A percentile compares a stretch with the other conserved stretches of the same genome.
Conservation (phyloP, 148 eudicot genomes). For the Chenopodium quinoa region DNA sequence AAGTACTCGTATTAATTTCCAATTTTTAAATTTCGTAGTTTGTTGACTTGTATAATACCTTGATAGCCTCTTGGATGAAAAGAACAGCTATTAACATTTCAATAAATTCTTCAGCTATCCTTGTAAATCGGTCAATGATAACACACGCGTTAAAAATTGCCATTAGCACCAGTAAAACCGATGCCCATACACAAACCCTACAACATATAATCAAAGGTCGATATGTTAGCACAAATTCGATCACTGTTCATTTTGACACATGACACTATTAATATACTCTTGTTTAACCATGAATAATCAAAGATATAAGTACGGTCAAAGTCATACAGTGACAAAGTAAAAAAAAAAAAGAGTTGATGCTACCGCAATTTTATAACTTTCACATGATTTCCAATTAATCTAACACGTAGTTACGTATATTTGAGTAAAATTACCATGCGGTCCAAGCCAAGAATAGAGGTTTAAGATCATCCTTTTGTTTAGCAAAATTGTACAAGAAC, state of each 20-base stretch:
- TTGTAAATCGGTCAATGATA: constrained; percentile 46
- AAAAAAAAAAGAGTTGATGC: too few species aligned
- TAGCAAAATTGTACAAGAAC: constrained; percentile 44
- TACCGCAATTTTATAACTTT: too few species aligned
- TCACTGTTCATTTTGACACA: too few species aligned
- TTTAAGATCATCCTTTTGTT: constrained; percentile 24
- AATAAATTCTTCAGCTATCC: constrained; percentile 51
- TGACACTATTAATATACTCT: too few species aligned
- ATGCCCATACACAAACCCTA: constrained; percentile 59
- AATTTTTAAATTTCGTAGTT: background rate
- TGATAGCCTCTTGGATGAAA: constrained; percentile 56
- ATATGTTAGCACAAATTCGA: too few species aligned
- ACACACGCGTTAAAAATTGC: constrained; percentile 49
- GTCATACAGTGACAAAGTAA: too few species aligned
- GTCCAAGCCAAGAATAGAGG: constrained; percentile 50
- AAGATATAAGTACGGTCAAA: too few species aligned
- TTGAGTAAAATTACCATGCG: constrained; percentile 25
- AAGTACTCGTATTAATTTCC: background rate
- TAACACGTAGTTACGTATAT: too few species aligned
- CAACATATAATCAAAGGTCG: background rate
- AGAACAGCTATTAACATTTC: constrained; percentile 51
- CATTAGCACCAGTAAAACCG: constrained; percentile 40
- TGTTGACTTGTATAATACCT: constrained; percentile 24
- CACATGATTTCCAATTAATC: too few species aligned
- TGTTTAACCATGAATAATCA: too few species aligned